phyloP scores from a whole-genome alignment of 83 land plant genomes.

The Diphasiastrum complanatum region DNA sequence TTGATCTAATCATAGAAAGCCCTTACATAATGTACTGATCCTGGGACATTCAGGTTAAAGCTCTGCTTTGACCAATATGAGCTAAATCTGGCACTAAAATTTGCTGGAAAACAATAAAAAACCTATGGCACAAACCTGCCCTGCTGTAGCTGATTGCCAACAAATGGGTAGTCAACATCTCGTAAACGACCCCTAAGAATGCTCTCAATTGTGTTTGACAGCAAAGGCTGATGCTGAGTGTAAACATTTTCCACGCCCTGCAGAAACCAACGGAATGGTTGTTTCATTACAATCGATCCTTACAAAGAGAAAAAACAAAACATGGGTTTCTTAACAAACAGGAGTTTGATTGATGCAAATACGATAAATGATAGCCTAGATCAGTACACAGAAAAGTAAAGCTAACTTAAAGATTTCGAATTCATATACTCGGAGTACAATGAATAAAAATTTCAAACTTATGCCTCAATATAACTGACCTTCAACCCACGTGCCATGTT shows the following conservation, averaged over 20 bases:
- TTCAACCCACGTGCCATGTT: constrained; percentile 99
- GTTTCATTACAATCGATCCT: background rate
- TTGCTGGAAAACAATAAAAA: background rate
- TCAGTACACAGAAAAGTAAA: too few relatives aligned
- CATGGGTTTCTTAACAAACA: background rate
- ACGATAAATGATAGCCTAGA: background rate
- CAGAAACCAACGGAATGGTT: background rate
- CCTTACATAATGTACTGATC: background rate
- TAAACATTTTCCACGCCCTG: constrained; percentile 99
- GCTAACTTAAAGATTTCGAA: background rate
- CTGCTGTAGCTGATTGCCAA: constrained; percentile 91
- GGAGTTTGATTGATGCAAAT: background rate
- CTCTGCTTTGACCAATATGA: background rate
- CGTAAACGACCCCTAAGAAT: constrained; percentile 76
- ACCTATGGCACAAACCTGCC: constrained; percentile 53
- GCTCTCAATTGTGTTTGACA: constrained; percentile 83
- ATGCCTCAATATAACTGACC: constrained; percentile 35
- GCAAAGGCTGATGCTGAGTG: constrained; percentile 98
- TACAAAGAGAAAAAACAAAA: background rate
- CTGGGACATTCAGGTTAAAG: constrained; percentile 3
- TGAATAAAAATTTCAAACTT: background rate
- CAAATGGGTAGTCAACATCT: constrained; percentile 88
- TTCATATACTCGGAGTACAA: background rate
- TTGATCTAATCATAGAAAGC: background rate
- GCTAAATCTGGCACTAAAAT: background rate